phyloP scores from a whole-genome alignment of 768 basidiomycete species.

The Termitomyces sp. region DNA sequence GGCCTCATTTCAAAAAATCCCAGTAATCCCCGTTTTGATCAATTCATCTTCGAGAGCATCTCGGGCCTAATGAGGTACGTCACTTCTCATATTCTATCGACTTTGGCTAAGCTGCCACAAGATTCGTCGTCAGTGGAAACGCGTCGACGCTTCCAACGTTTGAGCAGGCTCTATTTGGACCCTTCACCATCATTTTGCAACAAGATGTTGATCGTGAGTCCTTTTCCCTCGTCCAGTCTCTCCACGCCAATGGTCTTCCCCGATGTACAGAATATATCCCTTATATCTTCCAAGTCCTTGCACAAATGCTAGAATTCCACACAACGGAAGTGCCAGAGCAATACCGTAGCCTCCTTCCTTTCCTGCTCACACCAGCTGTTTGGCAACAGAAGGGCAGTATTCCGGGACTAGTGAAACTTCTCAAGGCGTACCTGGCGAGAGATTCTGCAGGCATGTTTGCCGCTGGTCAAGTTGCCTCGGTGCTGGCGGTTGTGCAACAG shows the following conservation, averaged over 20 bases:
- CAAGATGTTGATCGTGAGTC: constrained; percentile 87
- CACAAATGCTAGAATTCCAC: constrained; percentile 91
- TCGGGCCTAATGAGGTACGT: constrained; percentile 83
- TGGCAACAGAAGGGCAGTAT: constrained; percentile 96
- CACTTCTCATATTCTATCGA: background rate
- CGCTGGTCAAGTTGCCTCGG: constrained; percentile 64
- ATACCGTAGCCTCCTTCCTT: constrained; percentile 75
- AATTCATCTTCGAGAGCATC: constrained; percentile 94
- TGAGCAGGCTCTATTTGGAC: constrained; percentile 77
- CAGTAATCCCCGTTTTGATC: constrained; percentile 96
- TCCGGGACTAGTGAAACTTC: constrained; percentile 84
- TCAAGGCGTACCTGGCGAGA: constrained; percentile 76
- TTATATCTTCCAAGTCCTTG: constrained; percentile 94
- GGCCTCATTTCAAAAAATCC: constrained; percentile 92
- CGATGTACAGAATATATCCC: constrained; percentile 78
- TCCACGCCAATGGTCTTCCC: background rate
- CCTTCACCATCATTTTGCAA: constrained; percentile 83
- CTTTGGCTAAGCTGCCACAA: constrained; percentile 19
- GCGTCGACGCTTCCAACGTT: constrained; percentile 65
- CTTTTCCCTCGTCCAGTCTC: background rate
- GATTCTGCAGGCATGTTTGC: constrained; percentile 64
- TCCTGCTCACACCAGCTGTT: constrained; percentile 75
- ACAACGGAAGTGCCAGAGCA: constrained; percentile 55
- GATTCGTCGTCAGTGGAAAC: constrained; percentile 75
- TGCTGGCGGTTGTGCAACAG: constrained; percentile 88